Base-by-base conservation (phyloP, 148 eudicot species). In the Oxyria digyna region DNA sequence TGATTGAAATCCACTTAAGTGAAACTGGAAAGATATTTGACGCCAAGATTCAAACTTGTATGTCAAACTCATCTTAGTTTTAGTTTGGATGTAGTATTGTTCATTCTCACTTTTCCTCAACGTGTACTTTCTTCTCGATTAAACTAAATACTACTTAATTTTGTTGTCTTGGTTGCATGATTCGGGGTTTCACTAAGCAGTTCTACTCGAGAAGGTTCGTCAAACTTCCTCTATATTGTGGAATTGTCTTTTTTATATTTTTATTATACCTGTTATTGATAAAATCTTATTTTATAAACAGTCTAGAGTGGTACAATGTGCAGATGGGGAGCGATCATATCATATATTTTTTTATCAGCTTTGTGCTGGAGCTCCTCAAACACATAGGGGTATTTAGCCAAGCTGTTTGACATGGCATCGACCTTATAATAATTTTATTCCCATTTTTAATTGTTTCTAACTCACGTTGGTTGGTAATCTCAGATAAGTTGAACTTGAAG, bases 271-370 rank as follows among this genome's bases (percentile, higher is more conserved):
- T 62, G 76, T 67, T 62, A 71, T 64, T 81, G 70, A 83, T 72
- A n/a, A n/a, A n/a, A n/a, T n/a, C n/a, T n/a, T n/a, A n/a, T n/a
- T n/a, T n/a, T n/a, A n/a, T n/a, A n/a, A 37, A 75, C 96, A 94
- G 98, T 88, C 98, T 46, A 83, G 98, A 78, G 98, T 94, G 71
- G 97, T 90, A 33, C 98, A 94, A 78, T 90, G 96, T 80, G 73
- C 96, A 35, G 85, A 85, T 55, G 98, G 98, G 74, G 98, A 94
- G 80, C 83, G 98, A 75, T 94, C 98, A 33, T 94, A 90, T 79
- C 98, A 94, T 87, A 87, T 91, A 71, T n/a, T n/a, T n/a, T 94
- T 94, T 78, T 94, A 94, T 87, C 98, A 94, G 74, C 88, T 94
- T 67, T 94, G 98, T 87, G 86, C 92, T 14, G 98, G 98, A 76